A percentile compares a stretch with the other conserved stretches of the same genome.
These are phyloP conservation scores for Penicillium brasilianum DNA, from an alignment of 2,329 filamentous ascomycete species.

Conservation along the genomic window DNA sequence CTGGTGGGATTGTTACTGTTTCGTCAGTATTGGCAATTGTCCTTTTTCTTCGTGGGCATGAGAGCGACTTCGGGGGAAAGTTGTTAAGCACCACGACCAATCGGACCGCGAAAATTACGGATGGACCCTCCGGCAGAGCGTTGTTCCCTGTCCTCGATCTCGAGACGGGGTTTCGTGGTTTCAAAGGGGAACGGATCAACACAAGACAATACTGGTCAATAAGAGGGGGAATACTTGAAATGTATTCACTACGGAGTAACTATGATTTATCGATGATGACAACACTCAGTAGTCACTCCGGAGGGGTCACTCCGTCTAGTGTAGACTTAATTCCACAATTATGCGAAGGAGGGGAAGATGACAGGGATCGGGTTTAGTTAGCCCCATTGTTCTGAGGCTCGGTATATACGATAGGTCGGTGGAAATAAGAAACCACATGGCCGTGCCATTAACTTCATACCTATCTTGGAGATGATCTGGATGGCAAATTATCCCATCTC, in stretches of 20 bases:
- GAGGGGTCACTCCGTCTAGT: not conserved
- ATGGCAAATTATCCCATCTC: not conserved
- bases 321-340: not conserved
- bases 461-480: not conserved
- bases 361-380: not conserved
- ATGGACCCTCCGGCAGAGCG: not conserved
- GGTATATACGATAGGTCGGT: not conserved
- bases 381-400: not conserved
- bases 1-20: not conserved
- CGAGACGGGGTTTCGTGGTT: not conserved
- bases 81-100: not conserved
- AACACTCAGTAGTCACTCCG: not conserved
- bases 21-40: not conserved
- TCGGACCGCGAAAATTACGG: not conserved
- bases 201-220: not conserved
- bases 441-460: not conserved
- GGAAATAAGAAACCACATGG: not conserved
- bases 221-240: no score
- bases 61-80: not conserved
- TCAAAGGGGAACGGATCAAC: not conserved
- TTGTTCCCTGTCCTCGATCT: not conserved
- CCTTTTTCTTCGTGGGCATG: not conserved
- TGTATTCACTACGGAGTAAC: no score
- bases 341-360: slow-evolving; percentile 4
- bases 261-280: not conserved